These are phyloP conservation scores for bread wheat (Triticum aestivum) DNA, from an alignment of 176 grass and related monocot species.

Conservation along the genomic window DNA sequence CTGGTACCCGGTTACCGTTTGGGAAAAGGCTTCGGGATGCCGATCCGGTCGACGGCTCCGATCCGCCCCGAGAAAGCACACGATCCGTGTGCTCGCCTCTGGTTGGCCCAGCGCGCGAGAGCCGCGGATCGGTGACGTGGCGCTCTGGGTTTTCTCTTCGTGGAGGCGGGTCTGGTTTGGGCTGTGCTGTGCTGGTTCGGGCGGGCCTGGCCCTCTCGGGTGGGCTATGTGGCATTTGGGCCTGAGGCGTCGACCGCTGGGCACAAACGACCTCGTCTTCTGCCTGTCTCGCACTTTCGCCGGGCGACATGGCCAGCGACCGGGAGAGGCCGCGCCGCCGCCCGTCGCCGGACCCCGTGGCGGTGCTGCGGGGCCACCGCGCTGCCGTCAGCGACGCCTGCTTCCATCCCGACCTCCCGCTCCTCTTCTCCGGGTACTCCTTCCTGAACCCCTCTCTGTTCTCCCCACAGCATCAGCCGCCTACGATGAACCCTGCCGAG, in stretches of 20 bases:
- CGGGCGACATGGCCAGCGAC: slow-evolving; percentile 4
- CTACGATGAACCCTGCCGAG: neutral
- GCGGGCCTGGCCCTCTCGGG: too few relatives aligned
- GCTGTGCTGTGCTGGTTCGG: too few relatives aligned
- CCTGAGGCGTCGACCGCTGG: too few relatives aligned
- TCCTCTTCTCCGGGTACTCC: slow-evolving; percentile 87
- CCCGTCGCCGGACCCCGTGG: slow-evolving; percentile 67
- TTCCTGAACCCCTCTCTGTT: neutral
- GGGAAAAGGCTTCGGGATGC: neutral
- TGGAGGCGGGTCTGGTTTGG: too few relatives aligned
- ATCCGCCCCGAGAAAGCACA: slow-evolving; percentile 34
- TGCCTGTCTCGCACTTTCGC: neutral
- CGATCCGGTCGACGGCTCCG: slow-evolving; percentile 13
- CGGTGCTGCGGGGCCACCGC: slow-evolving; percentile 76
- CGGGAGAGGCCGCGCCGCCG: slow-evolving; percentile 32
- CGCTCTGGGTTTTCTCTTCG: too few relatives aligned
- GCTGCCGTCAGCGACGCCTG: slow-evolving; percentile 74
- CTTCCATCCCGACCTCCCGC: slow-evolving; percentile 65
- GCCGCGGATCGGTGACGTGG: slow-evolving; percentile 49
- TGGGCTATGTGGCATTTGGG: neutral
- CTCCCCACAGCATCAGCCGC: neutral
- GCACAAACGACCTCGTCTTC: too few relatives aligned
- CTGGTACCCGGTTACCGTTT: neutral
- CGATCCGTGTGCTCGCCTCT: slow-evolving; percentile 45
- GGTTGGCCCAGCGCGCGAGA: neutral